These are phyloP conservation scores for Solanum peruvianum DNA, from an alignment of 257 asterid genomes.

Conservation along the genomic window DNA sequence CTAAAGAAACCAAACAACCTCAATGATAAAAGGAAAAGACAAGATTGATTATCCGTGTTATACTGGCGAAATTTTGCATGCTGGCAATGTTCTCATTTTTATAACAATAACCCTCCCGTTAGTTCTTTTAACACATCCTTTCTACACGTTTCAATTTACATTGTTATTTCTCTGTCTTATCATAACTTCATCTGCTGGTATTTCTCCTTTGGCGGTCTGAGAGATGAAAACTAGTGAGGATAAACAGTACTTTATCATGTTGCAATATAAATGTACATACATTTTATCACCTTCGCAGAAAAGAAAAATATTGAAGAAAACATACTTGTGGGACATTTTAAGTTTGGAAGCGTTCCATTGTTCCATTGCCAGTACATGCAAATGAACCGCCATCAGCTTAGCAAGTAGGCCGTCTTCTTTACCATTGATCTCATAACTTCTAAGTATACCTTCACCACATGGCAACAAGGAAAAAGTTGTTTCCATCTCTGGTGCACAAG, in stretches of 20 bases:
- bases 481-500: slow-evolving; percentile 13
- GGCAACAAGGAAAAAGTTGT: slow-evolving; percentile 15
- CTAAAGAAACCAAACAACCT: background rate
- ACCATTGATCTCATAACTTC: slow-evolving; percentile 12
- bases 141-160: background rate
- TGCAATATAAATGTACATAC: background rate
- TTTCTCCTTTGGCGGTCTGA: background rate
- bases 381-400: slow-evolving; percentile 54
- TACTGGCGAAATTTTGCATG: background rate
- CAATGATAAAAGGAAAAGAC: background rate
- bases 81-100: background rate
- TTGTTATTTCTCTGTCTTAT: background rate
- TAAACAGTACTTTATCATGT: background rate
- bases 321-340: slow-evolving; percentile 44
- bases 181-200: background rate
- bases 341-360: slow-evolving; percentile 61
- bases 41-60: background rate
- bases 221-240: background rate
- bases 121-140: background rate
- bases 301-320: background rate
- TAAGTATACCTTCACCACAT: slow-evolving; percentile 14
- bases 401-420: slow-evolving; percentile 39
- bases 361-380: slow-evolving; percentile 73
- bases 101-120: background rate
- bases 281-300: background rate